Conservation (phyloP, 2,329 filamentous ascomycete genomes). For the Xylariomycetidae sp. region DNA sequence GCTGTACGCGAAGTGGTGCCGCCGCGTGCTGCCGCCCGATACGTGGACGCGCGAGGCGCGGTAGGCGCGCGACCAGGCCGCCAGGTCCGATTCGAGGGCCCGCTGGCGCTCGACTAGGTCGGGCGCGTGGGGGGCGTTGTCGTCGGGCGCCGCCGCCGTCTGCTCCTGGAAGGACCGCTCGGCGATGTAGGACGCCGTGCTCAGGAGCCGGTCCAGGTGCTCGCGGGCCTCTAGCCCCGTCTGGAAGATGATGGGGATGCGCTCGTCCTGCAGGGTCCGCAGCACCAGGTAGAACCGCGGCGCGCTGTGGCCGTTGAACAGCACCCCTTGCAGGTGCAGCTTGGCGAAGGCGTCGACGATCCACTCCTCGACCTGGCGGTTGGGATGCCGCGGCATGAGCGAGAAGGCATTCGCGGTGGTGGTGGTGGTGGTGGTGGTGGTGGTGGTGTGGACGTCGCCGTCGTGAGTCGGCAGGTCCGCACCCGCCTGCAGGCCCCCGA, state of each 20-base stretch:
- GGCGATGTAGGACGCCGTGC: constrained; percentile 16
- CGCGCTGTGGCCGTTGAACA: constrained; percentile 22
- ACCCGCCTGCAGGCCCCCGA: constrained; percentile 23
- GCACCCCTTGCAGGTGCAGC: constrained; percentile 24
- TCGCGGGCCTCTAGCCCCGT: constrained; percentile 18
- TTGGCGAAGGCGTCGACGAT: constrained; percentile 37
- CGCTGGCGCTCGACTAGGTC: neutral
- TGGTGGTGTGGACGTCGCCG: constrained; percentile 4
- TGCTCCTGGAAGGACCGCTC: constrained; percentile 9
- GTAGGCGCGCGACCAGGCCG: neutral
- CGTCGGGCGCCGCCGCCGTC: neutral
- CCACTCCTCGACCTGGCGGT: constrained; percentile 34
- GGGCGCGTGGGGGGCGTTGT: no score
- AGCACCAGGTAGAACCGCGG: constrained; percentile 10
- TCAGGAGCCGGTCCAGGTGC: constrained; percentile 18
- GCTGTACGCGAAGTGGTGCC: neutral
- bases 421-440: no score
- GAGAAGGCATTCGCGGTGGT: no score
- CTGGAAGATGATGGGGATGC: constrained; percentile 13
- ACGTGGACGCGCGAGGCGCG: neutral
- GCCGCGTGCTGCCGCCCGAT: no score
- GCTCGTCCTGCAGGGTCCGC: constrained; percentile 4
- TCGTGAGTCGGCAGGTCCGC: constrained; percentile 4
- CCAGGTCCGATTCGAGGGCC: neutral
- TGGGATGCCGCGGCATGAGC: constrained; percentile 7